Base-by-base conservation (phyloP, 1,284 basidiomycete genomes). In the Coriolopsis trogii region DNA sequence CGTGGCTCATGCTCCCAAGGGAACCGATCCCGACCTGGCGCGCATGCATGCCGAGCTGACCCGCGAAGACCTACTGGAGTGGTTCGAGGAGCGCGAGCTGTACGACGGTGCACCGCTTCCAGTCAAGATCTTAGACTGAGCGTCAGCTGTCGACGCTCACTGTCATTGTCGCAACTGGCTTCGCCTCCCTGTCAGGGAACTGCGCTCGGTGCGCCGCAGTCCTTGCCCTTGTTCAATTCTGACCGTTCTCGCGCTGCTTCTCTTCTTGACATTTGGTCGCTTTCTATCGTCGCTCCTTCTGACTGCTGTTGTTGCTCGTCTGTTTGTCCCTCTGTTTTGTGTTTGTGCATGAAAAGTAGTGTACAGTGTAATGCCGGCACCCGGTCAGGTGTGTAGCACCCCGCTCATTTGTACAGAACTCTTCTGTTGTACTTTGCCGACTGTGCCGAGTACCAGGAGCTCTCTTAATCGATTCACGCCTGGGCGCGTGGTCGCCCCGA, bases 61-160 rank as follows among this genome's bases (percentile, higher is more conserved):
- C 28, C 46, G 45, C 24, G 46, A 53, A 37, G 46, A 53, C 46
- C 41, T 53, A 23, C 46, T 48, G 31, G 51, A 53, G 51, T 53
- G 51, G 51, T 46, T 52, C 28, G 50, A 52, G 34, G 50, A 52
- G 50, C 50, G 50, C 44, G 50, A 52, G 44, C 44, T 52, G 33
- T 52, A 52, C 44, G 50, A 52, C 40, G 50, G 50, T 6, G 44
- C 41, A 28, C 50, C 50, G 20, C 26, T 52, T 1, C 50, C 50
- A 12, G 28, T 52, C 39, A 52, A 52, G 44, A 36, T 52, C 23
- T n/a, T n/a, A 9, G 44, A 52, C 23, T 52, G 33, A 40, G 24
- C 20, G 18, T 24, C 33, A 34, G n/a, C 25, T 24, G 31, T n/a
- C 37, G 16, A 24, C 31, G 15, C 24, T 15, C 20, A 30, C 36